Percentiles rank a stretch among this genome's conserved stretches.
phyloP scores from a whole-genome alignment of 176 grass and related monocot genomes.

The Triticum turgidum region DNA sequence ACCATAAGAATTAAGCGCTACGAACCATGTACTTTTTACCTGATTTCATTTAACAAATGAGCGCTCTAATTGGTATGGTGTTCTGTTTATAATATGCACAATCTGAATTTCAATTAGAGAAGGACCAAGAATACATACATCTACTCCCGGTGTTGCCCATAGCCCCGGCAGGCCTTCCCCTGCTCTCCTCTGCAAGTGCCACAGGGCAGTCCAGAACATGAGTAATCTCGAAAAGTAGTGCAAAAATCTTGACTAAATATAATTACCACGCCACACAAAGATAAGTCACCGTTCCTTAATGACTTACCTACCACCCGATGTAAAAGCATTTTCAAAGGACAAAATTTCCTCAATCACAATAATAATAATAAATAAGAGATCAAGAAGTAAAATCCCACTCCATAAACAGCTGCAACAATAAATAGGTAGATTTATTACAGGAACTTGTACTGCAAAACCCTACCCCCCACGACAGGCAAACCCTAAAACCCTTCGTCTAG shows the following conservation, averaged over 20 bases:
- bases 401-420: neutral
- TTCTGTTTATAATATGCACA: neutral
- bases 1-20: neutral
- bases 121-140: neutral
- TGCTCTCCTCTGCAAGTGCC: conserved; percentile 6
- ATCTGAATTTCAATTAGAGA: neutral
- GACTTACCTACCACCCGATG: neutral
- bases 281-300: neutral
- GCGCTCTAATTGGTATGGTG: neutral
- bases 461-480: too few species aligned
- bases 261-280: neutral
- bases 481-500: too few species aligned
- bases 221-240: neutral
- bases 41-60: neutral
- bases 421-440: neutral
- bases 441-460: too few species aligned
- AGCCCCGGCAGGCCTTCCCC: neutral
- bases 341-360: neutral
- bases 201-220: neutral
- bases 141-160: neutral
- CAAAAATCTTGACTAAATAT: neutral
- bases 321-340: neutral
- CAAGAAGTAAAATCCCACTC: neutral
- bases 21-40: neutral
- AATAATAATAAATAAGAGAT: neutral